Evolutionary conservation across 2,329 filamentous ascomycete genomes (phyloP), one percentile per base, ranked within the genome.

Genomic region (Didymosphaeria variabile): DNA sequence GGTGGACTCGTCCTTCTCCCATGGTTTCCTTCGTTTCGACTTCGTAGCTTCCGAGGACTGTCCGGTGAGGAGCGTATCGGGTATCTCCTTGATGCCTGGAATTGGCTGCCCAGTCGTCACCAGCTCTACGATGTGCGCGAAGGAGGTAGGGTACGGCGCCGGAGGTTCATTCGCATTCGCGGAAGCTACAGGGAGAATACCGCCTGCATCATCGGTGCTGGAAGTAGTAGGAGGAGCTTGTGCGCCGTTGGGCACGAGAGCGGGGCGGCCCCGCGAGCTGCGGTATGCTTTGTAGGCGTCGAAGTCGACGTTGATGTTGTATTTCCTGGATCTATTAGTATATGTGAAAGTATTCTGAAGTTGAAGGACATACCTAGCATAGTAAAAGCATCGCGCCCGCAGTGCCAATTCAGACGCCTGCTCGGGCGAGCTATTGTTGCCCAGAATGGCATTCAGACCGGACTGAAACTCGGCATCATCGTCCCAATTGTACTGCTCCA

Each of bases 11-110:
- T 86, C 83, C 69, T 84, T 91, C 80, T 97, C 94, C 94, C 94
- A 97, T 0, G 94, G 94, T 79, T 91, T 91, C 72, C 79, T 84
- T 67, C 88, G 82, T 67, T 78, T 82, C n/a, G 80, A 72, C 23
- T 82, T 83, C n/a, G 80, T 81, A 57, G 83, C 82, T 53, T 82
- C 76, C 23, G 85, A 86, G 62, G 91, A 90, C 62, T 92, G 86
- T 5, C 90, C 90, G 57, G 88, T 84, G 21, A 94, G 83, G 5
- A 97, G 83, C 0, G 90, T 95, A 67, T 92, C 87, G 5, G 94
- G 93, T 56, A 97, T 94, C 65, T 97, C 88, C 68, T 89, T 89
- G 72, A 97, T 96, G 0, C 94, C 94, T 1, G 93, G 93, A 46
- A 97, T 90, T 0, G 91, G 90, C 69, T 92, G 88, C 56, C 93